Percentiles rank a stretch among this genome's conserved stretches.
These are phyloP conservation scores for Zygotorulaspora mrakii DNA, from an alignment of 1,139 yeast genomes.

Conservation along the genomic window DNA sequence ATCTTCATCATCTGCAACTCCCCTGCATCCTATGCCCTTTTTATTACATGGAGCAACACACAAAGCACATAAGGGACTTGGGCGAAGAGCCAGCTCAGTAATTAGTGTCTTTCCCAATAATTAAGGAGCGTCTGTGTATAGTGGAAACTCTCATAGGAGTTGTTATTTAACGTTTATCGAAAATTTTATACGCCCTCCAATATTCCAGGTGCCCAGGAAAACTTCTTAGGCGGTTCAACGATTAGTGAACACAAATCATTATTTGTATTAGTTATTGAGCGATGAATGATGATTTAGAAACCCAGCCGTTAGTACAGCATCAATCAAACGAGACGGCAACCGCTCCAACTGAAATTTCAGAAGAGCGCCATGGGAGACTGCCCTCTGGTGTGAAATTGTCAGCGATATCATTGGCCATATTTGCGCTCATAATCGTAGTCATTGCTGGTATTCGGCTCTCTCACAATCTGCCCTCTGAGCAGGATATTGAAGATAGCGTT, in stretches of 20 bases:
- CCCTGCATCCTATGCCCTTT: not conserved
- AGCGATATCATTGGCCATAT: not conserved
- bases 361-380: not conserved
- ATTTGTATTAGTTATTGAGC: not conserved
- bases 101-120: too few relatives aligned
- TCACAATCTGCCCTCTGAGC: constrained; percentile 8
- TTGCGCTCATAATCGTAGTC: not conserved
- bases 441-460: not conserved
- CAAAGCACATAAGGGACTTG: not conserved
- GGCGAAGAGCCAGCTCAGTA: too few relatives aligned
- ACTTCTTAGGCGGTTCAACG: not conserved
- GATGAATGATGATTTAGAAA: constrained; percentile 18
- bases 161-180: too few relatives aligned
- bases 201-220: too few relatives aligned
- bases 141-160: too few relatives aligned
- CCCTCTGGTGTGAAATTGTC: constrained; percentile 3
- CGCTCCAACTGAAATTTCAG: not conserved
- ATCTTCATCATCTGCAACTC: not conserved
- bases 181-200: too few relatives aligned
- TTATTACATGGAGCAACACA: not conserved
- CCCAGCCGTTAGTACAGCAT: constrained; percentile 19
- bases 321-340: constrained; percentile 1
- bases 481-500: constrained; percentile 16
- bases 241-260: not conserved
- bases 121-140: too few relatives aligned